A percentile compares a stretch with the other conserved stretches of the same genome.
Conservation (phyloP, 2,329 filamentous ascomycete genomes). For the Phyllosticta capitalensis region DNA sequence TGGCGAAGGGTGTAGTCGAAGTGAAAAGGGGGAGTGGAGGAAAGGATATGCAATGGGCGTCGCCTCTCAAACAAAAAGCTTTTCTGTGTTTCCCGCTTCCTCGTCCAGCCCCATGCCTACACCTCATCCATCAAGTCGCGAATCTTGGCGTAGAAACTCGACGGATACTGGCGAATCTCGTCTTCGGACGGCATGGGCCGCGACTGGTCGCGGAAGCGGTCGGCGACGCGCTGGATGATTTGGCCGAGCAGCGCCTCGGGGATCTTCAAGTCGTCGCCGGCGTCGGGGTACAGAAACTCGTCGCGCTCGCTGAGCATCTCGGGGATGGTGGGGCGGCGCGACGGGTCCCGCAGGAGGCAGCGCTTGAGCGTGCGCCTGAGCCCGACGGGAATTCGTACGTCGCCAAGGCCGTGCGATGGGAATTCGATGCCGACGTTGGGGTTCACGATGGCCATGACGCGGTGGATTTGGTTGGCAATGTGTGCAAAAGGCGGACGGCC, state of each 20-base stretch:
- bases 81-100: too few relatives aligned
- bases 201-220: constrained; percentile 45
- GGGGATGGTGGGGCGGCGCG: constrained; percentile 46
- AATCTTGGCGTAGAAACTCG: constrained; percentile 40
- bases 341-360: constrained; percentile 51
- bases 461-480: constrained; percentile 75
- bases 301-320: constrained; percentile 48
- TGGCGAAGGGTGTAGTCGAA: too few relatives aligned
- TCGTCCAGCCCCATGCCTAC: not conserved
- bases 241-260: constrained; percentile 48
- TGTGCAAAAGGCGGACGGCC: constrained; percentile 93
- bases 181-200: constrained; percentile 47
- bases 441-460: constrained; percentile 80
- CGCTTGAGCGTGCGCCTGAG: constrained; percentile 47
- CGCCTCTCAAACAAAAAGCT: too few relatives aligned
- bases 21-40: too few relatives aligned
- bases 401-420: constrained; percentile 59
- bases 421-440: constrained; percentile 65
- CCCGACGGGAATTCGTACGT: constrained; percentile 43
- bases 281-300: constrained; percentile 49
- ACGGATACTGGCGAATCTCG: constrained; percentile 40
- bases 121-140: constrained; percentile 29
- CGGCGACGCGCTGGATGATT: constrained; percentile 50
- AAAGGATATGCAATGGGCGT: too few relatives aligned
- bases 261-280: constrained; percentile 40